Base-by-base conservation (phyloP, 805 yeast species). In the Myxozyma kluyveri region DNA sequence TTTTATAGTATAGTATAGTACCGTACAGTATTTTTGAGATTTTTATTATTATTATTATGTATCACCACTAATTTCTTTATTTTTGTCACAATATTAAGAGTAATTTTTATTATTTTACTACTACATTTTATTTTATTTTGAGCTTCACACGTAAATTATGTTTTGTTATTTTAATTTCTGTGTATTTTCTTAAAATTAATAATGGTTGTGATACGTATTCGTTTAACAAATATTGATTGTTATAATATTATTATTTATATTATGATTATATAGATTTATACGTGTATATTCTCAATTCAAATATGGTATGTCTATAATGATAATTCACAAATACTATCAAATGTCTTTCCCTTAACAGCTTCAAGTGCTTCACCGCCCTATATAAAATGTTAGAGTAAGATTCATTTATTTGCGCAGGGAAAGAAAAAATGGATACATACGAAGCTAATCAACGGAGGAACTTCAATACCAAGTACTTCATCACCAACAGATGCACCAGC, bases 401-500 rank as follows among this genome's bases (percentile, higher is more conserved):
- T n/a, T 52, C 79, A 80, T 60, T 81, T 75, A 66, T 4, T 35
- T 23, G 48, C 66, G 67, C n/a, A 75, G 75, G 52, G 69, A 69
- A 44, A 69, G 73, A 85, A 68, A 86, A 93, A 26, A 93, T 91
- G 17, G 72, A 3, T 24, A 24, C 54, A 3, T 43, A 47, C 57
- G 63, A 90, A 91, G 61, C 91, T 83, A 4, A 89, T 74, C 47
- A 75, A 68, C 4, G 91, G 82, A n/a, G 82, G 76, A 1, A 91
- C 88, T 70, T 91, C 99, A 10, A 88, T 86, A 21, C 76, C 68
- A 0, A 70, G 74, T 1, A 65, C 74, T 21, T 69, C 76, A 17
- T 51, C 50, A n/a, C 21, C 32, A 36, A 55, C 45, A 21, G 42
- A 31, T 23, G 9, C 96, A n/a, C 96, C 96, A 2, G 81, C 80